These are phyloP conservation scores for Naumovozyma castellii DNA, from an alignment of 805 yeast genomes.

Conservation along the genomic window DNA sequence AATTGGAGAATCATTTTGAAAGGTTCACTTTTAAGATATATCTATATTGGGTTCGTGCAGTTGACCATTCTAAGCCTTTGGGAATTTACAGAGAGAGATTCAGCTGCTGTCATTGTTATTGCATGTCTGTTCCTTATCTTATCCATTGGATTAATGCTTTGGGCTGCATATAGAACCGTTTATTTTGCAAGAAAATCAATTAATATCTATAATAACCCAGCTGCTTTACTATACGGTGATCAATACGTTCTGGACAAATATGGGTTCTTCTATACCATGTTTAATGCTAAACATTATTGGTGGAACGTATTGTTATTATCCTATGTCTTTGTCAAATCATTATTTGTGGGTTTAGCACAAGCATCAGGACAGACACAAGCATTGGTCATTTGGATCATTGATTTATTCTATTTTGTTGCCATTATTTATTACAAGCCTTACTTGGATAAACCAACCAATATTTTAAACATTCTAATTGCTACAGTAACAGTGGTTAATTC, in stretches of 20 bases:
- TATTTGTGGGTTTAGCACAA: slow-evolving; percentile 73
- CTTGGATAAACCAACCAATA: slow-evolving; percentile 72
- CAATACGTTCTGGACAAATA: slow-evolving; percentile 60
- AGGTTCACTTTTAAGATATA: slow-evolving; percentile 69
- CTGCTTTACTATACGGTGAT: slow-evolving; percentile 78
- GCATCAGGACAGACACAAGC: slow-evolving; percentile 73
- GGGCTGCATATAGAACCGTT: slow-evolving; percentile 59
- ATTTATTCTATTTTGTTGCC: slow-evolving; percentile 55
- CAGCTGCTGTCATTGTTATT: slow-evolving; percentile 79
- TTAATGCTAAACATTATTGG: slow-evolving; percentile 71
- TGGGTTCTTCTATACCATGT: slow-evolving; percentile 87
- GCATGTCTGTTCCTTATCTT: slow-evolving; percentile 63
- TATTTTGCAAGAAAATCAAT: slow-evolving; percentile 55
- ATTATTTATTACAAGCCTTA: slow-evolving; percentile 63
- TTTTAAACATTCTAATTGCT: slow-evolving; percentile 61
- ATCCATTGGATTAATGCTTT: slow-evolving; percentile 49
- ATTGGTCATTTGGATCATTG: slow-evolving; percentile 64
- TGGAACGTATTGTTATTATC: slow-evolving; percentile 59
- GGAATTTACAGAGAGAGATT: slow-evolving; percentile 76
- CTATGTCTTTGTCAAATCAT: slow-evolving; percentile 55
- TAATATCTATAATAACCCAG: slow-evolving; percentile 60
- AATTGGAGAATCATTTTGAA: slow-evolving; percentile 56
- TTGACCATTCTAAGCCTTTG: slow-evolving; percentile 67
- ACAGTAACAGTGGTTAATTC: slow-evolving; percentile 70
- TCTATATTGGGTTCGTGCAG: slow-evolving; percentile 80